These are phyloP conservation scores for Deuterostichococcus epilithicus DNA, from an alignment of 139 green algal genomes.

Conservation along the genomic window DNA sequence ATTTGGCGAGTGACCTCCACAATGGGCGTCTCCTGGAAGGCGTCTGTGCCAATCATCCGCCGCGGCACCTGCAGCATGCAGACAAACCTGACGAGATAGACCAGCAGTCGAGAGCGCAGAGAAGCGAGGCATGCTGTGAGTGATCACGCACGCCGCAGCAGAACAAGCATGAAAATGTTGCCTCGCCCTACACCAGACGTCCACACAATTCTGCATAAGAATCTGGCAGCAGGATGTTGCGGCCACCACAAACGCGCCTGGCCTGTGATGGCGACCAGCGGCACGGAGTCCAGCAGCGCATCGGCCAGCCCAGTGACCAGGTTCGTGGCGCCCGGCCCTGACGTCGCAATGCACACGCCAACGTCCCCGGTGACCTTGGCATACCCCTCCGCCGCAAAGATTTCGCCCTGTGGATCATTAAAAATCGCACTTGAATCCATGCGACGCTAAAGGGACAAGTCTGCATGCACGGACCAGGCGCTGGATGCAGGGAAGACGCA, in stretches of 20 bases:
- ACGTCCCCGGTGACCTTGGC: slow-evolving; percentile 93
- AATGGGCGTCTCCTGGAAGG: slow-evolving; percentile 99
- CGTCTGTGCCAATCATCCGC: slow-evolving; percentile 86
- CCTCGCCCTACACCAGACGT: background rate
- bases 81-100: background rate
- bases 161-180: background rate
- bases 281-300: slow-evolving; percentile 95
- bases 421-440: background rate
- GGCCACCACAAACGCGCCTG: slow-evolving; percentile 58
- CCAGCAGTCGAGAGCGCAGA: background rate
- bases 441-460: background rate
- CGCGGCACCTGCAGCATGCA: slow-evolving; percentile 62
- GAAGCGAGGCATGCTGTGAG: background rate
- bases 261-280: slow-evolving; percentile 98
- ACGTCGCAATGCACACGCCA: slow-evolving; percentile 98
- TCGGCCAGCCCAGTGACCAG: slow-evolving; percentile 98
- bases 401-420: slow-evolving; percentile 78
- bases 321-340: slow-evolving; percentile 96
- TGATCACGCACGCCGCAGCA: background rate
- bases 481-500: too few species aligned
- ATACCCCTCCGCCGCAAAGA: slow-evolving; percentile 99
- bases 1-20: slow-evolving; percentile 98
- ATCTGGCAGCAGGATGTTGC: too few species aligned
- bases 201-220: background rate
- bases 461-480: background rate